These are phyloP conservation scores for Ceratobasidium sp. DNA, from an alignment of 1,284 basidiomycete species.

Conservation along the genomic window DNA sequence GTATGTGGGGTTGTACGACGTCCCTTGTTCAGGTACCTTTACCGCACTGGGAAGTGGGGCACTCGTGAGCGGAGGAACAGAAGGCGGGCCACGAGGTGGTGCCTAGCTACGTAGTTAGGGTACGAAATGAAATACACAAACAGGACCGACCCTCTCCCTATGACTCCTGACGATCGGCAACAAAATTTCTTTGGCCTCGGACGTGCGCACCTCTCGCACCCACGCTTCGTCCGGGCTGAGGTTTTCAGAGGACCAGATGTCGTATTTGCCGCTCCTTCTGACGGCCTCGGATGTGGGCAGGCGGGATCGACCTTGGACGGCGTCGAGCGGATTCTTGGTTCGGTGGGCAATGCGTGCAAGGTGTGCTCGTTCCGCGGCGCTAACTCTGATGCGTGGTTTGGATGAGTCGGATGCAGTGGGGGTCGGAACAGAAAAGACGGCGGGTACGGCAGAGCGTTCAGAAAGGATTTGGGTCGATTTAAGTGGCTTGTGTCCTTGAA, in stretches of 20 bases:
- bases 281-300: slow-evolving; percentile 63
- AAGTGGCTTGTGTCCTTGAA: slow-evolving; percentile 60
- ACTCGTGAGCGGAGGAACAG: slow-evolving; percentile 57
- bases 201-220: slow-evolving; percentile 48
- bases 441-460: slow-evolving; percentile 85
- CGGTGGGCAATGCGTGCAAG: slow-evolving; percentile 77
- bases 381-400: slow-evolving; percentile 54
- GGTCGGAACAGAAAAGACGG: slow-evolving; percentile 62
- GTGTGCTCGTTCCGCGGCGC: slow-evolving; percentile 72
- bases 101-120: slow-evolving; percentile 11
- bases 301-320: slow-evolving; percentile 19
- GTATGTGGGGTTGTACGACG: slow-evolving; percentile 92
- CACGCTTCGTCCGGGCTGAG: slow-evolving; percentile 54
- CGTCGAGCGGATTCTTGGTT: slow-evolving; percentile 71
- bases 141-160: slow-evolving; percentile 58
- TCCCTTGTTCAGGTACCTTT: slow-evolving; percentile 79
- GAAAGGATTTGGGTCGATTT: slow-evolving; percentile 83
- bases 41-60: slow-evolving; percentile 70
- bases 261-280: slow-evolving; percentile 73
- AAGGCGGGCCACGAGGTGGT: slow-evolving; percentile 56
- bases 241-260: slow-evolving; percentile 66
- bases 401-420: slow-evolving; percentile 43
- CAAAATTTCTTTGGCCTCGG: slow-evolving; percentile 47
- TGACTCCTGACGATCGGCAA: slow-evolving; percentile 52
- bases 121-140: neutral